Evolutionary conservation across 805 yeast genomes (phyloP).

Genomic region (Peterozyma xylosa): DNA sequence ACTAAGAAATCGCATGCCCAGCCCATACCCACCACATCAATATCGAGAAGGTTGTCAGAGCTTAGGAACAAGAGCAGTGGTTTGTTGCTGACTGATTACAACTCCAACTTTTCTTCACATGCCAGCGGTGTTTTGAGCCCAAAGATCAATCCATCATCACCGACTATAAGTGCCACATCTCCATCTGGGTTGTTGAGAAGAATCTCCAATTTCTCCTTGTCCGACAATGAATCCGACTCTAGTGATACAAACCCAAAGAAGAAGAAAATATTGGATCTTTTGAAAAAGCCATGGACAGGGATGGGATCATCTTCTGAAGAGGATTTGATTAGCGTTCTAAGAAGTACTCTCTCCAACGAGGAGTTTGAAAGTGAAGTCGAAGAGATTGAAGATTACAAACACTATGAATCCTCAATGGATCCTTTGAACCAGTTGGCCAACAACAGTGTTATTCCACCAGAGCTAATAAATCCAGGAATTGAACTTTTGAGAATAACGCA

Average conservation of each 20-base stretch:
- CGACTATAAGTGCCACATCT: background rate
- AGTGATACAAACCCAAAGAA: background rate
- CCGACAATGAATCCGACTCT: background rate
- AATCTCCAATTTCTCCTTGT: background rate
- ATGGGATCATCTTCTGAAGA: background rate
- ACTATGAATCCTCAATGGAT: too few species aligned
- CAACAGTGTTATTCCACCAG: conserved; percentile 32
- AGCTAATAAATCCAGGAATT: conserved; percentile 48
- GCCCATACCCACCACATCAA: background rate
- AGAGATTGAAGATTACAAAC: background rate
- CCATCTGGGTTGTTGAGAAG: background rate
- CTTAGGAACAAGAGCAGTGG: background rate
- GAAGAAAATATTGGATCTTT: background rate
- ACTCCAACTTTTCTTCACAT: too few species aligned
- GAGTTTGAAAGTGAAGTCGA: background rate
- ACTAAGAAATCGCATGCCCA: too few species aligned
- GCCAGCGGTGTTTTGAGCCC: background rate
- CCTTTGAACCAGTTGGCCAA: conserved; percentile 8
- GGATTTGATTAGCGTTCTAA: background rate
- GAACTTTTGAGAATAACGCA: conserved; percentile 64
- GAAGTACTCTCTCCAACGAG: background rate
- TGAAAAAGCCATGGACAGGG: background rate
- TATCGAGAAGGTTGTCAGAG: background rate
- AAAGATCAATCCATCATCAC: background rate
- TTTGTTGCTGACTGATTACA: background rate